Evolutionary conservation across 192 early-diverging fungal species (phyloP).

Genomic region (Rhizophagus clarus): DNA sequence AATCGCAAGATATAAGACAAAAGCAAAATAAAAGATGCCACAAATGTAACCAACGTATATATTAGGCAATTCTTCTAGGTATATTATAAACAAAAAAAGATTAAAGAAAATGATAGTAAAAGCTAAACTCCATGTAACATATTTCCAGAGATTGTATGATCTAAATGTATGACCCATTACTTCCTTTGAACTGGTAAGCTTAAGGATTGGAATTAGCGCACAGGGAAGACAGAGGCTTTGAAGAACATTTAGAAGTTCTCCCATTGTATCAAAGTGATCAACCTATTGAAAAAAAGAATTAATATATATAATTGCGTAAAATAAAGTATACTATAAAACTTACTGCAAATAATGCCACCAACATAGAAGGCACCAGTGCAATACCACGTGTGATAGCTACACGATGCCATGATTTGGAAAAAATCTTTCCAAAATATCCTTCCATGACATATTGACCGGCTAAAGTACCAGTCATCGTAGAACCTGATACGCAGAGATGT

Average conservation of each 20-base stretch:
- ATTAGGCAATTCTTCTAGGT: conserved; percentile 35
- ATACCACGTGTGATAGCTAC: conserved; percentile 61
- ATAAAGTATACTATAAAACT: conserved; percentile 6
- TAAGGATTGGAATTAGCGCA: conserved; percentile 64
- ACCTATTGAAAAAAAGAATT: conserved; percentile 23
- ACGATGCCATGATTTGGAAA: conserved; percentile 63
- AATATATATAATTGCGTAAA: neutral
- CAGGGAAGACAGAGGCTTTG: conserved; percentile 70
- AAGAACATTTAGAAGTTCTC: conserved; percentile 69
- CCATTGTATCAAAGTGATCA: conserved; percentile 61
- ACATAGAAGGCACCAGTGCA: conserved; percentile 66
- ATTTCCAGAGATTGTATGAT: conserved; percentile 36
- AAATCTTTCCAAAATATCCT: conserved; percentile 72
- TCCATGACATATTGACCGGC: conserved; percentile 91
- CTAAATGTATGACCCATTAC: conserved; percentile 49
- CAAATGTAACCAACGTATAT: conserved; percentile 27
- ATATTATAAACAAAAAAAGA: conserved; percentile 47
- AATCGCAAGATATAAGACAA: conserved; percentile 26
- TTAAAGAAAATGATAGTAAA: conserved; percentile 59
- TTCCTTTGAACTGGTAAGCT: conserved; percentile 51
- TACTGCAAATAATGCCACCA: conserved; percentile 61
- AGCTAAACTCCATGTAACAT: conserved; percentile 50
- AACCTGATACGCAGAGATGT: conserved; percentile 23
- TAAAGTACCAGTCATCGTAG: conserved; percentile 88
- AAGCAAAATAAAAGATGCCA: conserved; percentile 33